A percentile compares a stretch with the other conserved stretches of the same genome.
These are phyloP conservation scores for Pestalotiopsis sp. DNA, from an alignment of 2,329 filamentous ascomycete genomes.

Conservation along the genomic window DNA sequence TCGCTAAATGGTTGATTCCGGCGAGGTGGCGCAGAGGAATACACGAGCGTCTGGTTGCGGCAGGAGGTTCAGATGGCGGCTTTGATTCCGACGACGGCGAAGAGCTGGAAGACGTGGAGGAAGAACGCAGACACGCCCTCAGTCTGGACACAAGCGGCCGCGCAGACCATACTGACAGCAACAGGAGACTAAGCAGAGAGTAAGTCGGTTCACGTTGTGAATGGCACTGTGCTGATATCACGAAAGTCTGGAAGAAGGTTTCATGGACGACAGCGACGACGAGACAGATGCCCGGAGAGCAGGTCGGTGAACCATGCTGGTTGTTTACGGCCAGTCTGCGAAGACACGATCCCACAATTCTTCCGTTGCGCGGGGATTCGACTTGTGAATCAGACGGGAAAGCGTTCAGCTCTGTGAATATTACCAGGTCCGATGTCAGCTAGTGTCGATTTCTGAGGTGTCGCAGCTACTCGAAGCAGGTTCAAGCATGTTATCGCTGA, in stretches of 20 bases:
- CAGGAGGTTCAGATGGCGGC: constrained; percentile 50
- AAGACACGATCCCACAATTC: background rate
- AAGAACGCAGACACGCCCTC: constrained; percentile 45
- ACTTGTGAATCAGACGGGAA: background rate
- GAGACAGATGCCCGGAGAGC: constrained; percentile 37
- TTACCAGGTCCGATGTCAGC: background rate
- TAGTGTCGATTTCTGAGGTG: background rate
- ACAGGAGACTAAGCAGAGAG: constrained; percentile 74
- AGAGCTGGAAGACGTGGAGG: constrained; percentile 65
- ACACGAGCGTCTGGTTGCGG: constrained; percentile 40
- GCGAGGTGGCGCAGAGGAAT: constrained; percentile 51
- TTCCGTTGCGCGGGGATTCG: background rate
- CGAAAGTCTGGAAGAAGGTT: constrained; percentile 67
- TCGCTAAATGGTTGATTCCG: constrained; percentile 44
- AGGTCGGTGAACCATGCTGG: constrained; percentile 17
- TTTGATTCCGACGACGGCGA: constrained; percentile 70
- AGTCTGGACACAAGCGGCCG: constrained; percentile 35
- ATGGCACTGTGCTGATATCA: constrained; percentile 14
- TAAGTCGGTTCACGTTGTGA: constrained; percentile 38
- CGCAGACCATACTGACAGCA: constrained; percentile 46
- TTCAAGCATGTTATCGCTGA: background rate
- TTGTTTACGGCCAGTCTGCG: background rate
- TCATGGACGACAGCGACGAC: constrained; percentile 73
- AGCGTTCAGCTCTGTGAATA: background rate
- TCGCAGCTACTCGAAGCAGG: background rate